A percentile compares a stretch with the other conserved stretches of the same genome.
Evolutionary conservation across 257 asterid genomes (phyloP).

Genomic region (Solanum pinnatisectum): DNA sequence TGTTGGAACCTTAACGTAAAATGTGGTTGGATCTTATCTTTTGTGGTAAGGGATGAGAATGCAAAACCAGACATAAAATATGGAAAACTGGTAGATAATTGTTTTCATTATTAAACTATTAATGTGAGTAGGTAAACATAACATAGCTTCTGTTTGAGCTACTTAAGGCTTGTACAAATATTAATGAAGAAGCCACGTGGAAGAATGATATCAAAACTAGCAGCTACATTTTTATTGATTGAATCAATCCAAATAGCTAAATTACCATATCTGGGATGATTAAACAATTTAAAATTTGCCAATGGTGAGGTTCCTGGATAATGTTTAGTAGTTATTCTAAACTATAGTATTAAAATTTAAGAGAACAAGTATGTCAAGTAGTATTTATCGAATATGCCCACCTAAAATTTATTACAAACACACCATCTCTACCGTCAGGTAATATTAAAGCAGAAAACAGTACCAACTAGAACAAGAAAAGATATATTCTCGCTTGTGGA

Average conservation of each 20-base stretch:
- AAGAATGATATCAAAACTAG: neutral
- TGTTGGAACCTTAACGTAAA: neutral
- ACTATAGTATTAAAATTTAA: neutral
- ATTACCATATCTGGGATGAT: neutral
- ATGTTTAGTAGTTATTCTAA: neutral
- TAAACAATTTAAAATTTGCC: neutral
- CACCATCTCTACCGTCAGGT: neutral
- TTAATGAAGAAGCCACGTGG: neutral
- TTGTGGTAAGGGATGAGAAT: neutral
- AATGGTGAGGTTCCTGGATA: neutral
- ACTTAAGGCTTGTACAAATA: neutral
- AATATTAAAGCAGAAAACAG: neutral
- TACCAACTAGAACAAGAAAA: neutral
- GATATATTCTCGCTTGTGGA: neutral
- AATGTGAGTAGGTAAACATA: neutral
- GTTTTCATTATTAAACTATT: neutral
- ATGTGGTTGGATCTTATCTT: neutral
- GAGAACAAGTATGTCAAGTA: neutral
- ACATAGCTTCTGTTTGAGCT: neutral
- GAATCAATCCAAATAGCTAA: neutral
- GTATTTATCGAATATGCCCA: neutral
- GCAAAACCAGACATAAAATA: neutral
- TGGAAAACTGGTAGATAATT: neutral
- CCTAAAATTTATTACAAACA: neutral
- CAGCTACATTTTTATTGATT: neutral